Conservation (phyloP, 1,284 basidiomycete genomes). For the Afroboletus lepidellus region DNA sequence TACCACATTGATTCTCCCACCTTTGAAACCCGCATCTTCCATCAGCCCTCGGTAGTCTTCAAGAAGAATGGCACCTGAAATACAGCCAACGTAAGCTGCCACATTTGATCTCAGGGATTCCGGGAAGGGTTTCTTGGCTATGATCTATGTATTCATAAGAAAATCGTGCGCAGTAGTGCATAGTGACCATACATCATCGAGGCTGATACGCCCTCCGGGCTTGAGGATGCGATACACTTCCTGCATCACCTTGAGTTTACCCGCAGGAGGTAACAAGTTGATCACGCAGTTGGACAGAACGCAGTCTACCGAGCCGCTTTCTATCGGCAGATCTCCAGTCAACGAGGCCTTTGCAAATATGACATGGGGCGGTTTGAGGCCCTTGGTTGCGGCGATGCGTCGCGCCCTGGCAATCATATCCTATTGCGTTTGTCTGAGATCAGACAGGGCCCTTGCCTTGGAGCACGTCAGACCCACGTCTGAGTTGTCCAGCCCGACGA, state of each 20-base stretch:
- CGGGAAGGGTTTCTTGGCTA: constrained; percentile 44
- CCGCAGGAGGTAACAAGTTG: constrained; percentile 44
- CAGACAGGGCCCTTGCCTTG: not conserved
- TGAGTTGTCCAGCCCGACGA: constrained; percentile 52
- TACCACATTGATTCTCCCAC: constrained; percentile 25
- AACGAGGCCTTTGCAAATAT: constrained; percentile 45
- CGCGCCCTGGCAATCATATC: constrained; percentile 51
- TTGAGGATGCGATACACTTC: constrained; percentile 49
- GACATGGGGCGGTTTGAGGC: constrained; percentile 43
- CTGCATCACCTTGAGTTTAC: constrained; percentile 41
- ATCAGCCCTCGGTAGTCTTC: constrained; percentile 40
- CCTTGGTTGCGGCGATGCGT: constrained; percentile 41
- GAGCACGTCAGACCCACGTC: constrained; percentile 26
- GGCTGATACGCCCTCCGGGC: constrained; percentile 47
- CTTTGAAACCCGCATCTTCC: constrained; percentile 41
- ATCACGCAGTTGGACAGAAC: constrained; percentile 57
- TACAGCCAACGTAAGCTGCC: constrained; percentile 42
- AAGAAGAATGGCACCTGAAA: constrained; percentile 42
- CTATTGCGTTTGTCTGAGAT: constrained; percentile 25
- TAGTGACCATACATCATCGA: constrained; percentile 29
- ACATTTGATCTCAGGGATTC: constrained; percentile 41
- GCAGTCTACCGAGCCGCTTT: constrained; percentile 47
- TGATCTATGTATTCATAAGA: constrained; percentile 34
- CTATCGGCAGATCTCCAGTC: constrained; percentile 45
- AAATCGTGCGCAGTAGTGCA: not conserved